phyloP scores from a whole-genome alignment of 345 rosid genomes.

The Fremontodendron californicum region DNA sequence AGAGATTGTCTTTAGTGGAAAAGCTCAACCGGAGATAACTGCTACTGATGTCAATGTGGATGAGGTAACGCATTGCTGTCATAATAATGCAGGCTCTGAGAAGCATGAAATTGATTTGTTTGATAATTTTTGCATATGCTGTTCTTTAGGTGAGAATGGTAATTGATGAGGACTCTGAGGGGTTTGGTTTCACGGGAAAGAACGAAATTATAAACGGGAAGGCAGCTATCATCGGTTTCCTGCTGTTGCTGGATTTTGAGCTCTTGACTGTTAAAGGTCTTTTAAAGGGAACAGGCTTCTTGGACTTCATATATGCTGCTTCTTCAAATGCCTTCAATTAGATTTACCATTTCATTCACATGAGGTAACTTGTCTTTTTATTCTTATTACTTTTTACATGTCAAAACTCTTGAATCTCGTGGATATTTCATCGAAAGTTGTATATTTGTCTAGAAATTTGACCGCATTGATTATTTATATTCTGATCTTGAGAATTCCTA shows the following conservation, averaged over 20 bases:
- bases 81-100: background rate
- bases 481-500: background rate
- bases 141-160: slow-evolving; percentile 76
- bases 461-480: background rate
- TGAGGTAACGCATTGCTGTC: slow-evolving; percentile 47
- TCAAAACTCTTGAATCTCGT: background rate
- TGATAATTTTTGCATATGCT: background rate
- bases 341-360: slow-evolving; percentile 11
- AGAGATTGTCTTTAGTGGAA: slow-evolving; percentile 88
- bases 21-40: slow-evolving; percentile 86
- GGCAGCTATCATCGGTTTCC: slow-evolving; percentile 88
- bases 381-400: background rate
- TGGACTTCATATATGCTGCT: slow-evolving; percentile 74
- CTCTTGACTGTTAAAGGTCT: slow-evolving; percentile 91
- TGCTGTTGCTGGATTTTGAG: slow-evolving; percentile 81
- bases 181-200: slow-evolving; percentile 77
- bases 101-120: background rate
- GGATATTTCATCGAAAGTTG: slow-evolving; percentile 6
- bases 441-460: slow-evolving; percentile 4
- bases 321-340: slow-evolving; percentile 67
- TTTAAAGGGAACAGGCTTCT: slow-evolving; percentile 87
- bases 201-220: slow-evolving; percentile 87
- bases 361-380: slow-evolving; percentile 1
- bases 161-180: slow-evolving; percentile 61
- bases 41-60: slow-evolving; percentile 84